phyloP scores from a whole-genome alignment of 2,329 filamentous ascomycete species.

The Aspergillus candidus region DNA sequence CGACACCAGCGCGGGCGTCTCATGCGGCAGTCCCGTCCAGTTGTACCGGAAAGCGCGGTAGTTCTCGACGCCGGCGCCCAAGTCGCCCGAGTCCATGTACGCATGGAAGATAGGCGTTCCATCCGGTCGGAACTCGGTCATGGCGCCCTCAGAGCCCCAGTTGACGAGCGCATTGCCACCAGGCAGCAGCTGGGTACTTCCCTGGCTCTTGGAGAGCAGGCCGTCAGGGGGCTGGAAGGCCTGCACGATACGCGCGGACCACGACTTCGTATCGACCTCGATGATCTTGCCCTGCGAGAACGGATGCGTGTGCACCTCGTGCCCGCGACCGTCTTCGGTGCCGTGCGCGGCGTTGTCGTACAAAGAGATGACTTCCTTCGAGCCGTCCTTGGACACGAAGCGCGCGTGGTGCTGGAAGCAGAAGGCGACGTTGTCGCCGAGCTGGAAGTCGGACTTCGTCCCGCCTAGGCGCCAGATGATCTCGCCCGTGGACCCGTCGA shows the following conservation, averaged over 20 bases:
- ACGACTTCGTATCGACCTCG: conserved; percentile 37
- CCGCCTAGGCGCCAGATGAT: conserved; percentile 47
- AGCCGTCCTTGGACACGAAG: conserved; percentile 41
- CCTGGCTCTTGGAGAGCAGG: conserved; percentile 17
- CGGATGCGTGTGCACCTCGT: conserved; percentile 34
- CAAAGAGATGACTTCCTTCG: conserved; percentile 45
- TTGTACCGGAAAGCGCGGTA: conserved; percentile 35
- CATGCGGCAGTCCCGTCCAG: conserved; percentile 30
- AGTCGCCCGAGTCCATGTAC: conserved; percentile 22
- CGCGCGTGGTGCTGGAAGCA: conserved; percentile 48
- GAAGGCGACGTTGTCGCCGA: conserved; percentile 41
- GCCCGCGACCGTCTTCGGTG: conserved; percentile 27
- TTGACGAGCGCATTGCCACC: conserved; percentile 23
- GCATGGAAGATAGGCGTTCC: conserved; percentile 29
- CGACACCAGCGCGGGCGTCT: conserved; percentile 29
- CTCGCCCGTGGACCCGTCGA: conserved; percentile 41
- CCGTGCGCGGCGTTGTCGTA: conserved; percentile 32
- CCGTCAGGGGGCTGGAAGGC: conserved; percentile 15
- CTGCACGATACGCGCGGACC: conserved; percentile 4
- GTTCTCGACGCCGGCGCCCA: conserved; percentile 22
- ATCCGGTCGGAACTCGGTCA: conserved; percentile 20
- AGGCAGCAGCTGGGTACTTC: conserved; percentile 23
- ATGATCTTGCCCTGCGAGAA: conserved; percentile 44
- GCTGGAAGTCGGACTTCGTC: conserved; percentile 40
- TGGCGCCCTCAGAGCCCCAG: conserved; percentile 22